phyloP scores from a whole-genome alignment of 331 rosid genomes.

The Acacia concinna region DNA sequence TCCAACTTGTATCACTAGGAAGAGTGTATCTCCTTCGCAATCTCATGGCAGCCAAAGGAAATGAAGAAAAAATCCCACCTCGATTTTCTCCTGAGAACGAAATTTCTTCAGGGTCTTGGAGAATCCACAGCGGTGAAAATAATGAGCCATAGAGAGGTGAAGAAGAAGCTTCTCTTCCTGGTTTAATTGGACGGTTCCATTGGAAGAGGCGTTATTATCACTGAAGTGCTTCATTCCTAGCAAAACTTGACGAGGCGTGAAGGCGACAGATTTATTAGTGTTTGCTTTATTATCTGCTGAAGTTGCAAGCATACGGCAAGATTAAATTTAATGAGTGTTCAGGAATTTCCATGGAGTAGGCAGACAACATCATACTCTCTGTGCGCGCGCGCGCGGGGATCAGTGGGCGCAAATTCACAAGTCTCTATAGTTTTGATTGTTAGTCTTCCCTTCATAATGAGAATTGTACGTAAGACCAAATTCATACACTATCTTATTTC shows the following conservation, averaged over 20 bases:
- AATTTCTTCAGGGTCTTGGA: constrained; percentile 44
- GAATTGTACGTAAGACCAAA: too few relatives aligned
- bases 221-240: constrained; percentile 35
- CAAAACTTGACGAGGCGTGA: constrained; percentile 48
- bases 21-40: background rate
- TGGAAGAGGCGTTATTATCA: background rate
- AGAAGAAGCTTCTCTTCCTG: constrained; percentile 33
- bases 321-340: too few relatives aligned
- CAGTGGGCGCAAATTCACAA: too few relatives aligned
- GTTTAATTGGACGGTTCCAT: background rate
- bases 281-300: constrained; percentile 7
- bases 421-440: too few relatives aligned
- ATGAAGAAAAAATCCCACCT: constrained; percentile 15
- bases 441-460: too few relatives aligned
- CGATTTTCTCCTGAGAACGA: constrained; percentile 39
- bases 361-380: too few relatives aligned
- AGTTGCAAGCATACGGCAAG: constrained; percentile 41
- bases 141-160: constrained; percentile 40
- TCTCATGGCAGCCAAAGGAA: background rate
- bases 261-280: constrained; percentile 12
- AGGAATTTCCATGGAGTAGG: too few relatives aligned
- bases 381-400: too few relatives aligned
- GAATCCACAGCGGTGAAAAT: constrained; percentile 38
- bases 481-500: too few relatives aligned
- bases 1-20: background rate